Evolutionary conservation across 2,329 filamentous ascomycete genomes (phyloP).

Genomic region (Malbranchea zuffiana): DNA sequence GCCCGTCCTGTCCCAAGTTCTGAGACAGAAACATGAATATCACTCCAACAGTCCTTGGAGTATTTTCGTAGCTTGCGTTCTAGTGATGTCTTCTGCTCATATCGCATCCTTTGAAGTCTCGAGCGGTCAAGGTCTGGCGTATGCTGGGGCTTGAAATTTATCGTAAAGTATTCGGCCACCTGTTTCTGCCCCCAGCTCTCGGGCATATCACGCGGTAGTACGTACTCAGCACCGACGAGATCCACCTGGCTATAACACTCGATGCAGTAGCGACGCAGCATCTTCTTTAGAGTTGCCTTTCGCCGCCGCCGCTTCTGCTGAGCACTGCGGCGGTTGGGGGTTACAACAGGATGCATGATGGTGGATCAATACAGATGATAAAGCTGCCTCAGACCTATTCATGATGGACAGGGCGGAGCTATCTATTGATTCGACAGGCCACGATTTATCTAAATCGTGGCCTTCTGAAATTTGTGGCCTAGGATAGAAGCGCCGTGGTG

Average conservation of each 20-base stretch:
- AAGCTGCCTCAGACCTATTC: not conserved
- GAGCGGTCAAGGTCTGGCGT: constrained; percentile 1
- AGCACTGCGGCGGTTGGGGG: not conserved
- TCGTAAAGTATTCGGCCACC: constrained; percentile 1
- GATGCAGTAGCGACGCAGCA: not conserved
- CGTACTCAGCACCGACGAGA: not conserved
- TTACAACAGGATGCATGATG: constrained; percentile 1
- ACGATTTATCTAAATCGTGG: no score
- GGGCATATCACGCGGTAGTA: not conserved
- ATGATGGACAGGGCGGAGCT: constrained; percentile 2
- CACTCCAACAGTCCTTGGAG: constrained; percentile 1
- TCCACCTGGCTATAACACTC: constrained; percentile 2
- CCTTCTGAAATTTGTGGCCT: constrained; percentile 3
- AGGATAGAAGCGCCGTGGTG: constrained; percentile 1
- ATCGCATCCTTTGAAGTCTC: constrained; percentile 1
- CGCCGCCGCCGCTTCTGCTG: constrained; percentile 1
- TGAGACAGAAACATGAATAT: constrained; percentile 2
- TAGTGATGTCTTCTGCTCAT: constrained; percentile 1
- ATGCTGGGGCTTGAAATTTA: constrained; percentile 1
- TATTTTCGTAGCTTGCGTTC: constrained; percentile 3
- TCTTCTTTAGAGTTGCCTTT: constrained; percentile 1
- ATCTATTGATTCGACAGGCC: not conserved
- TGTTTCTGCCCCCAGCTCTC: not conserved
- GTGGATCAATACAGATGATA: not conserved
- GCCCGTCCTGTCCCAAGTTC: constrained; percentile 2